These are phyloP conservation scores for Myxozyma lipomycoides DNA, from an alignment of 805 yeast genomes.

Conservation along the genomic window DNA sequence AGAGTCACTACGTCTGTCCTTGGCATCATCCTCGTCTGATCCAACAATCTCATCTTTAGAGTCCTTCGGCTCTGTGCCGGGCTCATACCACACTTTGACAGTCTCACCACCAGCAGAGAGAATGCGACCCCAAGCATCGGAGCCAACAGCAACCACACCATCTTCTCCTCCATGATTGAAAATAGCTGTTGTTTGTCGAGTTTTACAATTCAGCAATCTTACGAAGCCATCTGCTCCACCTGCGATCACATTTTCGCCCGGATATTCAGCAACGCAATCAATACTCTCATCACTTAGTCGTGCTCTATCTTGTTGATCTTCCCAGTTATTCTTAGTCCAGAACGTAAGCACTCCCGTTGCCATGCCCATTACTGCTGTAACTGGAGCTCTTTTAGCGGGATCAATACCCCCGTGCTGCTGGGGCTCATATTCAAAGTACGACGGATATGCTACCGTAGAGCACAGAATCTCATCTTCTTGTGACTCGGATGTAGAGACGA, in stretches of 20 bases:
- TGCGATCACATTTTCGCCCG: constrained; percentile 34
- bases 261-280: constrained; percentile 56
- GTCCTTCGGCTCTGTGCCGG: constrained; percentile 10
- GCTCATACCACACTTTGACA: constrained; percentile 65
- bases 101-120: constrained; percentile 81
- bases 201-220: constrained; percentile 60
- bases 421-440: constrained; percentile 21
- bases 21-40: constrained; percentile 30
- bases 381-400: constrained; percentile 5
- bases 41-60: constrained; percentile 13
- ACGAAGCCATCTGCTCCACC: constrained; percentile 76
- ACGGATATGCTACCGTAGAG: constrained; percentile 50
- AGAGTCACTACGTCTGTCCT: constrained; percentile 38
- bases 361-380: constrained; percentile 72
- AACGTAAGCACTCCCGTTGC: constrained; percentile 84
- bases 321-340: constrained; percentile 64
- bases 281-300: constrained; percentile 67
- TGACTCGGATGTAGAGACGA: constrained; percentile 67
- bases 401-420: background rate
- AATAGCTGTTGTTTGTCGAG: constrained; percentile 60
- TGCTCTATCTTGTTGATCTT: constrained; percentile 75
- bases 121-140: constrained; percentile 75
- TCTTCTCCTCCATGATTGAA: constrained; percentile 66
- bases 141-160: constrained; percentile 71
- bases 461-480: constrained; percentile 91